Conservation (phyloP, 2,329 filamentous ascomycete species). For the Exophiala sideris region DNA sequence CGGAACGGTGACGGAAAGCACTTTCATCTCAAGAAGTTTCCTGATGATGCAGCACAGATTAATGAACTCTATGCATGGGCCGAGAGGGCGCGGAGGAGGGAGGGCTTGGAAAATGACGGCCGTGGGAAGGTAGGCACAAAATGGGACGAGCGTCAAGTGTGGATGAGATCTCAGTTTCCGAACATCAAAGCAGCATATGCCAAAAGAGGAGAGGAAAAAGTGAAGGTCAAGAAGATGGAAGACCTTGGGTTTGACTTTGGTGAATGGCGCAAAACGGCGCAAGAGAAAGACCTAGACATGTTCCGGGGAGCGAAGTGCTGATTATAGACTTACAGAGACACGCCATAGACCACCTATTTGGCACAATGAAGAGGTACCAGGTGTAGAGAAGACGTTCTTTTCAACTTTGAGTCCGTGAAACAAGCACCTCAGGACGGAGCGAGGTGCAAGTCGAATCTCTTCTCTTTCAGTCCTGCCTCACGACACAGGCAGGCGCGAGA, state of each 20-base stretch:
- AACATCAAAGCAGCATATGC: constrained; percentile 72
- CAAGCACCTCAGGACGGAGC: no score
- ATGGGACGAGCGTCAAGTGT: constrained; percentile 70
- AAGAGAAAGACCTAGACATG: constrained; percentile 16
- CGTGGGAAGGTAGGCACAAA: constrained; percentile 64
- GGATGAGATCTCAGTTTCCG: constrained; percentile 66
- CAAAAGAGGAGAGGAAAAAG: constrained; percentile 56
- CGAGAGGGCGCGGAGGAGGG: constrained; percentile 33
- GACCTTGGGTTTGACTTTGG: constrained; percentile 69
- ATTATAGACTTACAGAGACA: background rate
- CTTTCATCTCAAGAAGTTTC: constrained; percentile 56
- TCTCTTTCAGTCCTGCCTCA: no score
- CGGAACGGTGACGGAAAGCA: constrained; percentile 30
- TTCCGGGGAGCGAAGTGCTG: constrained; percentile 10
- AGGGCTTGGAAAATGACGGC: constrained; percentile 42
- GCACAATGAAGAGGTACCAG: no score
- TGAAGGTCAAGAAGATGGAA: constrained; percentile 59
- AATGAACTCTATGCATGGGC: constrained; percentile 46
- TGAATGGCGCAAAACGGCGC: constrained; percentile 26
- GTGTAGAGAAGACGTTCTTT: no score
- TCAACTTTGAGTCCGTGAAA: no score
- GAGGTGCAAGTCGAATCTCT: no score
- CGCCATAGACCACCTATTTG: background rate
- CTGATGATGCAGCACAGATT: constrained; percentile 45
- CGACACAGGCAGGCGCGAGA: no score